Base-by-base conservation (phyloP, 805 yeast species). In the Metschnikowia sp. region DNA sequence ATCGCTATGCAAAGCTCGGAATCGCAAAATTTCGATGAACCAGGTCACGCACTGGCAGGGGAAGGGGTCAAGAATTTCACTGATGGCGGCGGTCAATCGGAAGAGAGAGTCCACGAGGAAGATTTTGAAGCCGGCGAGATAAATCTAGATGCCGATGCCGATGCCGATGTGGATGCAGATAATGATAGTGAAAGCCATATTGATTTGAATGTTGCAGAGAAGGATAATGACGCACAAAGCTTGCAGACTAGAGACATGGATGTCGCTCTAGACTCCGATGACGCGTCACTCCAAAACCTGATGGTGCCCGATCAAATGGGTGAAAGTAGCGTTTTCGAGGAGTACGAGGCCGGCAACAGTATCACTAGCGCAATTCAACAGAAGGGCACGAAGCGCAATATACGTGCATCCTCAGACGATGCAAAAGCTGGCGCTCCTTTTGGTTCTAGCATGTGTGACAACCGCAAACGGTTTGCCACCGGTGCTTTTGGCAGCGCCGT, bases 281-380 rank as follows among this genome's bases (percentile, higher is more conserved):
- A 45, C 15, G 35, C 33, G 30, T 40, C 42, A 10, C 40, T 32
- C 7, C 43, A 36, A n/a, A 22, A 22, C 26, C 35, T 19, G 12
- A 13, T 10, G 26, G 32, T n/a, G 18, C 32, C 32, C 6, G 39
- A 32, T 33, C 40, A 18, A 13, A 19, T 11, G 8, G 38, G 22
- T 8, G 53, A 33, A 3, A 39, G 38, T 39, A 15, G 39, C 22
- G 13, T 12, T 11, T 32, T 13, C 39, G 44, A 45, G 9, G 52
- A 41, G 28, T 31, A 31, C 18, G 49, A 41, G 35, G 45, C 35
- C 15, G 39, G 49, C 22, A 30, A 26, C 26, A 26, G 42, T 13
- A 48, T 31, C 28, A 41, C n/a, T 44, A 51, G 48, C 12, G 57
- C 50, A 13, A 49, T 12, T 51, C 53, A 30, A 58, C 55, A n/a